A percentile compares a stretch with the other conserved stretches of the same genome.
These are phyloP conservation scores for Bocquillonia castaneifolia DNA, from an alignment of 441 rosid genomes.

Conservation along the genomic window DNA sequence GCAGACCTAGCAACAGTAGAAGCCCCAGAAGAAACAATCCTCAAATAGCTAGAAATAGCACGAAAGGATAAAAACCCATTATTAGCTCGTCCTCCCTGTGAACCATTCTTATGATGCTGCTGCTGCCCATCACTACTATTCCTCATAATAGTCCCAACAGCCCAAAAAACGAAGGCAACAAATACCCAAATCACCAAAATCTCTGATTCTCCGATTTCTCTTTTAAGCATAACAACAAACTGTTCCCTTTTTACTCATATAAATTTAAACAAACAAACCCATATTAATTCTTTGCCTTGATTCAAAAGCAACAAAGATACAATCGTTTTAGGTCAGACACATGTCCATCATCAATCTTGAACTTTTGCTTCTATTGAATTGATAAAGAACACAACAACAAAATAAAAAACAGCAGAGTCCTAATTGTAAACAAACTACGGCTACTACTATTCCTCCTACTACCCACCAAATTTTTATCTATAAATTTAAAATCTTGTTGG, in stretches of 20 bases:
- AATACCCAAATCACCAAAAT: slow-evolving; percentile 31
- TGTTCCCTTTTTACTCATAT: slow-evolving; percentile 13
- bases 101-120: slow-evolving; percentile 25
- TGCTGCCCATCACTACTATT: slow-evolving; percentile 46
- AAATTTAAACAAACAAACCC: neutral
- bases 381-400: neutral
- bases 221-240: slow-evolving; percentile 38
- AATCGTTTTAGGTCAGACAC: slow-evolving; percentile 5
- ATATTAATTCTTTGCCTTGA: slow-evolving; percentile 5
- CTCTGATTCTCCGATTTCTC: slow-evolving; percentile 35
- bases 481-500: neutral
- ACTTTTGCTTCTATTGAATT: neutral
- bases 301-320: too few relatives aligned
- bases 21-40: slow-evolving; percentile 82
- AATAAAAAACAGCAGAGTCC: slow-evolving; percentile 18
- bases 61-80: slow-evolving; percentile 49
- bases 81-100: slow-evolving; percentile 22
- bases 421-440: slow-evolving; percentile 5
- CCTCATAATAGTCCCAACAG: slow-evolving; percentile 49
- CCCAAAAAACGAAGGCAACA: slow-evolving; percentile 28
- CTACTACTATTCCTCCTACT: too few relatives aligned
- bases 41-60: slow-evolving; percentile 64
- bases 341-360: slow-evolving; percentile 9
- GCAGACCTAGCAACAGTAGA: slow-evolving; percentile 92
- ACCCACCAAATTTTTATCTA: neutral